These are phyloP conservation scores for Colletotrichum sojae DNA, from an alignment of 2,329 filamentous ascomycete species.

Conservation along the genomic window DNA sequence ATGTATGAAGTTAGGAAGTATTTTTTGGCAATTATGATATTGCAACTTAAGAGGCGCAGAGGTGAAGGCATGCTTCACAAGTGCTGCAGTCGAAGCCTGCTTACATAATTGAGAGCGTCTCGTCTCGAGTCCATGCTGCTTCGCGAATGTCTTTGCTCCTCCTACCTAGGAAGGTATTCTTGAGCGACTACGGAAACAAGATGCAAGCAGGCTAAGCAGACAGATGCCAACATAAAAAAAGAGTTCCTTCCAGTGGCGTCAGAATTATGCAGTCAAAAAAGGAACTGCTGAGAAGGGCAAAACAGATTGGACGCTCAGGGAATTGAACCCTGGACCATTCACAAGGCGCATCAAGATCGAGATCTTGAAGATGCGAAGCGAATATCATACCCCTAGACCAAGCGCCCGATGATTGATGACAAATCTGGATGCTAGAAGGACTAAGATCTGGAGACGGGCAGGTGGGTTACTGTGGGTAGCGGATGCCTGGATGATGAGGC, in stretches of 20 bases:
- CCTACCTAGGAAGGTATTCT: too few species aligned
- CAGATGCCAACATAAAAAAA: neutral
- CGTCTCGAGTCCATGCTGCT: too few species aligned
- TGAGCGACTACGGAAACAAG: too few species aligned
- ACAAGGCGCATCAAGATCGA: neutral
- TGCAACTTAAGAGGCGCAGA: too few species aligned
- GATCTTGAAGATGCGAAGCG: constrained; percentile 7
- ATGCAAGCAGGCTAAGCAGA: too few species aligned
- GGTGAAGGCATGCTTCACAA: too few species aligned
- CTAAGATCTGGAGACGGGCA: neutral
- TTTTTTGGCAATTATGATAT: too few species aligned
- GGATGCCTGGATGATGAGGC: neutral
- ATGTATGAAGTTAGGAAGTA: too few species aligned
- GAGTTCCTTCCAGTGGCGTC: too few species aligned
- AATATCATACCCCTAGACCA: constrained; percentile 24
- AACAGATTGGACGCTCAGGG: constrained; percentile 14
- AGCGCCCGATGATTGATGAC: neutral
- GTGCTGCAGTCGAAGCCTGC: too few species aligned
- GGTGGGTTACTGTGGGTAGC: neutral
- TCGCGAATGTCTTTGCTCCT: too few species aligned
- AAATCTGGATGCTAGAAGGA: neutral
- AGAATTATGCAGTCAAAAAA: neutral
- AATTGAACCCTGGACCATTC: constrained; percentile 25
- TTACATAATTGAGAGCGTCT: too few species aligned
- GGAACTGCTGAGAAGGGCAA: neutral